Evolutionary conservation across 176 grass and related monocot species (phyloP), one percentile per base, ranked within the genome.

Genomic region (Phragmites australis): DNA sequence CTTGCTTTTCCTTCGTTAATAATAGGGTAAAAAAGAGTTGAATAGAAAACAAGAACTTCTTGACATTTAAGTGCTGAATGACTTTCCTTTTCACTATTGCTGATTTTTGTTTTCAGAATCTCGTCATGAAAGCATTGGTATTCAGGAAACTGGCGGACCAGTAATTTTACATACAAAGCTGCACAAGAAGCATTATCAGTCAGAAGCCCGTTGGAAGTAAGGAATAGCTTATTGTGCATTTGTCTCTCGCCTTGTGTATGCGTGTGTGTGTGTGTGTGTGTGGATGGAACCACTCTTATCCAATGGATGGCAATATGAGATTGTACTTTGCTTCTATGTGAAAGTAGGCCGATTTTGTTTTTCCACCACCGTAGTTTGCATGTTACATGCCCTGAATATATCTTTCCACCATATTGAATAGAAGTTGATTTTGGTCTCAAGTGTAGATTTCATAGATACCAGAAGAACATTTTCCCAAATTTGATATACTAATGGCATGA

Each of bases 121-220:
- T 75, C 9, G 5, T 43, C 55, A 54, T 64, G 57, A 61, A 30
- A n/a, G n/a, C 27, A 32, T 63, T 72, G 71, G 29, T 63, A 8
- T 67, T 74, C 29, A 11, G 2, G 40, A 80, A 86, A 83, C 57
- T 57, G 78, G 54, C 23, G 14, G 37, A 32, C 58, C 51, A 21
- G n/a, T 61, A 53, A 83, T 65, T 55, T 83, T 93, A 59, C 70
- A 86, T 60, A 90, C 64, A 45, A 70, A 68, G 70, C 76, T 51
- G 44, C 43, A 31, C 60, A 87, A 83, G 82, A 76, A 85, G 13
- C 21, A 76, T 65, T 39, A 64, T 71, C 63, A 29, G 58, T 61
- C 79, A 70, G 57, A 79, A 48, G 44, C 64, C 64, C 77, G 29
- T 53, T 94, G 92, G 92, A 94, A 86, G 92, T 94, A 88, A 94